These are phyloP conservation scores for Citrus sinensis DNA, from an alignment of 345 rosid genomes.

Conservation along the genomic window DNA sequence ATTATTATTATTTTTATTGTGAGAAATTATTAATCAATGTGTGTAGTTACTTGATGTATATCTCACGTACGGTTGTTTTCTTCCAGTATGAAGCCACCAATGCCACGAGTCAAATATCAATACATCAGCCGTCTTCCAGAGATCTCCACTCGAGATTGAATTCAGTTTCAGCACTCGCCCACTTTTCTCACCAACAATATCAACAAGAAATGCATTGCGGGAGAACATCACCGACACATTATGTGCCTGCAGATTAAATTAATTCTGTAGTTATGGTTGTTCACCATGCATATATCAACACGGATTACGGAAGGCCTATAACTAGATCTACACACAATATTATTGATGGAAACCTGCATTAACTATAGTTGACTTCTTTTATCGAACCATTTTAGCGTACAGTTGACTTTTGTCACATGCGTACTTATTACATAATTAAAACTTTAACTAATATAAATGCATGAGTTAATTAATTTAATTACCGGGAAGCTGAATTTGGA, in stretches of 20 bases:
- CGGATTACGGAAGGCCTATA: not conserved
- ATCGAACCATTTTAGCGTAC: too few relatives aligned
- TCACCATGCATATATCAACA: not conserved
- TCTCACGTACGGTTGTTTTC: constrained; percentile 59
- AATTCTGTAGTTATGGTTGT: too few relatives aligned
- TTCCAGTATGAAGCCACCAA: constrained; percentile 80
- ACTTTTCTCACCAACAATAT: constrained; percentile 27
- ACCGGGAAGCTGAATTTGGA: constrained; percentile 32
- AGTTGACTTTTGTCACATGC: not conserved
- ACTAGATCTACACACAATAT: not conserved
- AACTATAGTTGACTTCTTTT: not conserved
- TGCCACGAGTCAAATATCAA: constrained; percentile 82
- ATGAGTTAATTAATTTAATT: not conserved
- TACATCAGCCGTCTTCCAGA: constrained; percentile 55
- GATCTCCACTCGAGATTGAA: constrained; percentile 45
- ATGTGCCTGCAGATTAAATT: constrained; percentile 20
- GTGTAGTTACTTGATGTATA: not conserved
- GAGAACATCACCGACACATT: constrained; percentile 39
- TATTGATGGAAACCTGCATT: too few relatives aligned
- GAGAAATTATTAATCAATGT: not conserved
- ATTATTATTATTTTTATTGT: not conserved
- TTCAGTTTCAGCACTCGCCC: constrained; percentile 51
- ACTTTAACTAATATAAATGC: not conserved
- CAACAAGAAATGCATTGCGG: constrained; percentile 72
- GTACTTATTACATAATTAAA: not conserved